These are phyloP conservation scores for Salix viminalis DNA, from an alignment of 345 rosid species.

Conservation along the genomic window DNA sequence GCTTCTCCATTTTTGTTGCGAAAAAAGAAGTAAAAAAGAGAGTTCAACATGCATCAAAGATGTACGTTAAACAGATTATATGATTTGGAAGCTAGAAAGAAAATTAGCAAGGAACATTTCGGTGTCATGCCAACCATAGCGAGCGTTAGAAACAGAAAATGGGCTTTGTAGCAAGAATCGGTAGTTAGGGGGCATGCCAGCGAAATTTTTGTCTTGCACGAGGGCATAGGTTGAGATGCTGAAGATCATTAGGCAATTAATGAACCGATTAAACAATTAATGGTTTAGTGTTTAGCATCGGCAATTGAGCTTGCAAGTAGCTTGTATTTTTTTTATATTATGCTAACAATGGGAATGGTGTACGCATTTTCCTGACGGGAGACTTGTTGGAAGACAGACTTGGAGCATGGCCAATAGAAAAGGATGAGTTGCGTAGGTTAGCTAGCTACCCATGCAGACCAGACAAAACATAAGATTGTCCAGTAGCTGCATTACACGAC, in stretches of 20 bases:
- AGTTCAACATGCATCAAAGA: not conserved
- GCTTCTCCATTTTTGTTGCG: too few species aligned
- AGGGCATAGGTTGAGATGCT: not conserved
- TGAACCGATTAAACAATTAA: not conserved
- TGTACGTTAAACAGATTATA: not conserved
- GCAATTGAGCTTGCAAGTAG: not conserved
- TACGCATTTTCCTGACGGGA: not conserved
- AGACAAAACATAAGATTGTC: not conserved
- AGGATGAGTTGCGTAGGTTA: not conserved
- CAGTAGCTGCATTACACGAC: not conserved
- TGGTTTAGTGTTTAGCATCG: not conserved
- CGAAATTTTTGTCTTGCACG: constrained; percentile 2
- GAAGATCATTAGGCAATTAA: not conserved
- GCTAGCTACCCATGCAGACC: not conserved
- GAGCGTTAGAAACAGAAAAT: not conserved
- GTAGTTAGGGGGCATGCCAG: constrained; percentile 27
- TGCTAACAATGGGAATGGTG: not conserved
- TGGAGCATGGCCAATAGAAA: not conserved
- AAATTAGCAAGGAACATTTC: not conserved
- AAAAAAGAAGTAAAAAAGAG: too few species aligned
- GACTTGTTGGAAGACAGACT: constrained; percentile 1
- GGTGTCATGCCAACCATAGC: not conserved
- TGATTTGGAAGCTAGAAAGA: not conserved
- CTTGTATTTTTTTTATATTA: not conserved
- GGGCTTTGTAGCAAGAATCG: constrained; percentile 2